phyloP scores from a whole-genome alignment of 768 basidiomycete genomes.

The Auricularia sp. region DNA sequence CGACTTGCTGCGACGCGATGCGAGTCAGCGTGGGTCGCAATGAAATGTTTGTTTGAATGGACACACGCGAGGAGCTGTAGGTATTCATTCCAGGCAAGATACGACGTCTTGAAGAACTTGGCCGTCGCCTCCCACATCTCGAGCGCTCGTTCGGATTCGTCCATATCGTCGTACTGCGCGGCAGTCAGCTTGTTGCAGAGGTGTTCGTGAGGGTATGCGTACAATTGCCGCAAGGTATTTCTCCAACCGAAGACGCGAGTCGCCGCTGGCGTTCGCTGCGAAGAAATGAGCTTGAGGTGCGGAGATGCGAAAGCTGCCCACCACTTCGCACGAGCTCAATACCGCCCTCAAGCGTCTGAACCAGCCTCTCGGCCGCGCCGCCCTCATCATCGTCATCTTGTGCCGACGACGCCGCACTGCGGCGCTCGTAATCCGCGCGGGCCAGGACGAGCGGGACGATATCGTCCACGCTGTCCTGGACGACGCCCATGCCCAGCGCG shows the following conservation, averaged over 20 bases:
- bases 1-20: conserved; percentile 24
- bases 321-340: conserved; percentile 53
- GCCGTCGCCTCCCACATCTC: conserved; percentile 55
- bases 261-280: conserved; percentile 58
- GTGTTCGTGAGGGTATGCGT: conserved; percentile 17
- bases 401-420: conserved; percentile 32
- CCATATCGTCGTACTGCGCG: conserved; percentile 45
- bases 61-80: conserved; percentile 66
- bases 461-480: conserved; percentile 54
- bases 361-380: conserved; percentile 40
- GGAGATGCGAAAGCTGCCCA: conserved; percentile 15
- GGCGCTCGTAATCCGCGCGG: conserved; percentile 53
- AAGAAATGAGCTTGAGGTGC: not conserved
- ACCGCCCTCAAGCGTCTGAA: conserved; percentile 53
- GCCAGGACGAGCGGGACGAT: conserved; percentile 55
- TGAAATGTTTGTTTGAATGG: not conserved
- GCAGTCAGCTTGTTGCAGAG: conserved; percentile 25
- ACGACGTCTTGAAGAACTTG: conserved; percentile 60
- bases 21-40: conserved; percentile 30
- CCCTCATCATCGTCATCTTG: conserved; percentile 37
- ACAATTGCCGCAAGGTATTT: conserved; percentile 73
- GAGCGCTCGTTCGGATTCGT: conserved; percentile 10
- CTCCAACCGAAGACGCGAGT: conserved; percentile 70
- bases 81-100: conserved; percentile 65
- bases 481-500: conserved; percentile 44